Conservation (phyloP, 2,329 filamentous ascomycete genomes). For the Colletotrichum sp. region DNA sequence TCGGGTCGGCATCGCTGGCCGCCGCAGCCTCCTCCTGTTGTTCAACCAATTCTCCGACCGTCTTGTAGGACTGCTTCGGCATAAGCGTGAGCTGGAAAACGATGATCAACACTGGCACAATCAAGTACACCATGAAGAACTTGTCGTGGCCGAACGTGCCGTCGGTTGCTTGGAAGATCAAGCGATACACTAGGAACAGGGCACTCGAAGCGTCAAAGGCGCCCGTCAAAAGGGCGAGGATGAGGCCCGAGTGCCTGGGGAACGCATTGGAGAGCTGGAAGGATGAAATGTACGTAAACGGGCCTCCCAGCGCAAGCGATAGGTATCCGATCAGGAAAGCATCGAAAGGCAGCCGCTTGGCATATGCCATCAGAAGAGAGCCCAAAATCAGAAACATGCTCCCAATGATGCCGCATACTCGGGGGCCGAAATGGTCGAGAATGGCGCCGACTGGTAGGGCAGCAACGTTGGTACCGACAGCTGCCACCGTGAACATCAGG, state of each 20-base stretch:
- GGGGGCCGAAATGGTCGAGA: constrained; percentile 81
- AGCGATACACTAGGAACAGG: constrained; percentile 75
- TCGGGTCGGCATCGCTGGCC: constrained; percentile 31
- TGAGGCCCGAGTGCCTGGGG: constrained; percentile 76
- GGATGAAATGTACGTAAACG: constrained; percentile 81
- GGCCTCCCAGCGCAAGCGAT: constrained; percentile 77
- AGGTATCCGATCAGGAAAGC: constrained; percentile 77
- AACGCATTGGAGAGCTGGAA: constrained; percentile 89
- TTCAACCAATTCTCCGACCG: constrained; percentile 80
- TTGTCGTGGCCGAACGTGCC: constrained; percentile 63
- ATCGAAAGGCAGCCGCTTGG: constrained; percentile 70
- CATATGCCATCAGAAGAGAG: constrained; percentile 75
- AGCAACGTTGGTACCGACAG: constrained; percentile 85
- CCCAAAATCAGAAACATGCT: constrained; percentile 72
- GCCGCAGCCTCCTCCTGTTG: constrained; percentile 64
- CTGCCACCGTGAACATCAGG: constrained; percentile 90
- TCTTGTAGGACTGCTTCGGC: constrained; percentile 81
- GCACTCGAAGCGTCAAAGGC: constrained; percentile 86
- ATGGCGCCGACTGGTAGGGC: constrained; percentile 86
- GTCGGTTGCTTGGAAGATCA: constrained; percentile 67
- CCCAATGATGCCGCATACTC: constrained; percentile 75
- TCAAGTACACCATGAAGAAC: constrained; percentile 77
- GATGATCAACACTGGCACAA: constrained; percentile 71
- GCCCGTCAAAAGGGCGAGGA: constrained; percentile 79
- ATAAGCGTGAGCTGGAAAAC: constrained; percentile 73